phyloP scores from a whole-genome alignment of 106 monocot genomes.

The Apostasia shenzhenica region DNA sequence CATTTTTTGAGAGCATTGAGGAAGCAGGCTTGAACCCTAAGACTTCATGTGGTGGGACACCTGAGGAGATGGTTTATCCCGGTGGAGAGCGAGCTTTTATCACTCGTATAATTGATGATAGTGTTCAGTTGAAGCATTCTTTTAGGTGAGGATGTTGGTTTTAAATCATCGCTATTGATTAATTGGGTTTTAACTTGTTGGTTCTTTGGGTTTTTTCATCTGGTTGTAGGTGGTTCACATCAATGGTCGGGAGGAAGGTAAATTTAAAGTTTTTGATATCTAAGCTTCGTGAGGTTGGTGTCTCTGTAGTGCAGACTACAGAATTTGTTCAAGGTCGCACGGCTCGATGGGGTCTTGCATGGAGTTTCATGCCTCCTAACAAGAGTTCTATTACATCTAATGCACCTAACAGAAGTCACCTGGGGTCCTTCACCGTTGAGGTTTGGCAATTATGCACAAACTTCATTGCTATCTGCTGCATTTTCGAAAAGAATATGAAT shows the following conservation, averaged over 20 bases:
- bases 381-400: slow-evolving; percentile 37
- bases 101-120: slow-evolving; percentile 79
- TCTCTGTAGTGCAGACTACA: slow-evolving; percentile 82
- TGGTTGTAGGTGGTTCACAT: slow-evolving; percentile 87
- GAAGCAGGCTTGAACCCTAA: slow-evolving; percentile 85
- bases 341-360: slow-evolving; percentile 94
- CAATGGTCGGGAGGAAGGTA: slow-evolving; percentile 89
- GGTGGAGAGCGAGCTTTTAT: slow-evolving; percentile 89
- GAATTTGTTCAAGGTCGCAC: slow-evolving; percentile 97
- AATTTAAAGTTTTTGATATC: slow-evolving; percentile 69
- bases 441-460: slow-evolving; percentile 30
- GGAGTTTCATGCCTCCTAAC: slow-evolving; percentile 77
- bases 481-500: no score
- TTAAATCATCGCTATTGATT: background rate
- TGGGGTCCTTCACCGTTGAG: slow-evolving; percentile 75
- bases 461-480: background rate
- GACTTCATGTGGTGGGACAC: slow-evolving; percentile 84
- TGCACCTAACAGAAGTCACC: slow-evolving; percentile 28
- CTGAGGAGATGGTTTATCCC: slow-evolving; percentile 81
- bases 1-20: slow-evolving; percentile 80
- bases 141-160: slow-evolving; percentile 39
- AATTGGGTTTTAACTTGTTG: background rate
- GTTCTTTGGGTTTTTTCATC: background rate
- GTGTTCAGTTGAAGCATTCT: slow-evolving; percentile 52
- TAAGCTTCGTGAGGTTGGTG: slow-evolving; percentile 71